Evolutionary conservation across 441 rosid species (phyloP), one percentile per base, ranked within the genome.

Genomic region (Eruca vesicaria): DNA sequence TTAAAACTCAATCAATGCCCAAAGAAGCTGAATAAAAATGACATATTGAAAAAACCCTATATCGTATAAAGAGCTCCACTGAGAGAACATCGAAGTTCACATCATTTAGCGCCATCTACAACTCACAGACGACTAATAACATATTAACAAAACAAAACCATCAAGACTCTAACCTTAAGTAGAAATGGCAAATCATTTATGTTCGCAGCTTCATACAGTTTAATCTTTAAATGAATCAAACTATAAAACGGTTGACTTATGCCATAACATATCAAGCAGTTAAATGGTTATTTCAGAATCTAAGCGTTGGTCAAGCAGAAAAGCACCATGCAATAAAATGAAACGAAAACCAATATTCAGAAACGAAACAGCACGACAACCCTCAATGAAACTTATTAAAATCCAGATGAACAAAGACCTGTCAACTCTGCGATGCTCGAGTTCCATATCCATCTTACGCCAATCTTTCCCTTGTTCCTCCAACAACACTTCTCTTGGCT

Each of bases 401-500:
- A 43, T 48, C 21, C n/a, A 76, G 31, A 32, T 55, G 43, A 59
- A 14, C 50, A 72, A 43, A 53, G 36, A 94, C 98, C 98, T 88
- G 79, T 85, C 97, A 68, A 86, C 82, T 5, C 90, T 71, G 66
- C 93, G 93, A 69, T 84, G 96, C 82, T 94, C 97, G 82, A 92
- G 83, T 58, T 94, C 85, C 74, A 83, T 80, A 81, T 94, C 98
- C 81, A 92, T 88, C 86, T 92, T 94, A 2, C 91, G 90, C 98
- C 98, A 94, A 78, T 94, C 98, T 77, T 85, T 78, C 35, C 98
- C 98, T 57, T 87, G 85, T 84, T 94, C 89, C 83, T 87, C 84
- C 79, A 94, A 77, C 90, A 92, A 83, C 58, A 94, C 87, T 76
- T 94, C 98, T 74, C 98, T 81, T 9, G 96, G 98, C 78, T 90